phyloP scores from a whole-genome alignment of 2,329 filamentous ascomycete genomes.

The Sordariomycetes sp. region DNA sequence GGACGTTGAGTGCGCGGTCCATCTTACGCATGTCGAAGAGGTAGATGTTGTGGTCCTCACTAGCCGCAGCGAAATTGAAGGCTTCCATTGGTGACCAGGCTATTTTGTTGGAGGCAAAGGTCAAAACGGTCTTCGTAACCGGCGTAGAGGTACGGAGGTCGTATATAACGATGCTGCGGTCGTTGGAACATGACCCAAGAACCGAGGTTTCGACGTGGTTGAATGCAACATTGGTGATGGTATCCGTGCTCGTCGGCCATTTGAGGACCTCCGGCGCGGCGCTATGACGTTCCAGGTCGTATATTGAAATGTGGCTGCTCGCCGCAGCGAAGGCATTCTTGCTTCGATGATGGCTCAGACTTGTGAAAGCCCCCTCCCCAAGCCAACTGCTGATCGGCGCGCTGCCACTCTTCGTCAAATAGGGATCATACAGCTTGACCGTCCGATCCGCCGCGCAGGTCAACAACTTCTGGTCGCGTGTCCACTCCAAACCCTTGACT shows the following conservation, averaged over 20 bases:
- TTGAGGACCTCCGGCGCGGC: slow-evolving; percentile 72
- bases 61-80: slow-evolving; percentile 88
- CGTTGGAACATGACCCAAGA: slow-evolving; percentile 74
- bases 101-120: slow-evolving; percentile 73
- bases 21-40: slow-evolving; percentile 94
- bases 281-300: slow-evolving; percentile 75
- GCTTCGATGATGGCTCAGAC: slow-evolving; percentile 72
- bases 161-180: slow-evolving; percentile 82
- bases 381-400: slow-evolving; percentile 79
- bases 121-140: slow-evolving; percentile 71
- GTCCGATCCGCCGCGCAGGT: slow-evolving; percentile 81
- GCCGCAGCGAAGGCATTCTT: slow-evolving; percentile 71
- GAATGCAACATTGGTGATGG: slow-evolving; percentile 80
- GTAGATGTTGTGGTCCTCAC: slow-evolving; percentile 82
- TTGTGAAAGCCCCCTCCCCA: slow-evolving; percentile 73
- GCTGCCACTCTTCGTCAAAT: slow-evolving; percentile 58
- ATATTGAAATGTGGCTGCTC: slow-evolving; percentile 70
- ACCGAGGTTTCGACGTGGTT: slow-evolving; percentile 93
- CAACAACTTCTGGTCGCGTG: slow-evolving; percentile 71
- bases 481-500: slow-evolving; percentile 88
- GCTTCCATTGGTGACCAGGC: slow-evolving; percentile 96
- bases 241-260: slow-evolving; percentile 86
- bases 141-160: slow-evolving; percentile 83
- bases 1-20: slow-evolving; percentile 75
- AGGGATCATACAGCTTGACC: slow-evolving; percentile 87